These are phyloP conservation scores for Cryptococcus neoformans DNA, from an alignment of 1,284 basidiomycete species.

Conservation along the genomic window DNA sequence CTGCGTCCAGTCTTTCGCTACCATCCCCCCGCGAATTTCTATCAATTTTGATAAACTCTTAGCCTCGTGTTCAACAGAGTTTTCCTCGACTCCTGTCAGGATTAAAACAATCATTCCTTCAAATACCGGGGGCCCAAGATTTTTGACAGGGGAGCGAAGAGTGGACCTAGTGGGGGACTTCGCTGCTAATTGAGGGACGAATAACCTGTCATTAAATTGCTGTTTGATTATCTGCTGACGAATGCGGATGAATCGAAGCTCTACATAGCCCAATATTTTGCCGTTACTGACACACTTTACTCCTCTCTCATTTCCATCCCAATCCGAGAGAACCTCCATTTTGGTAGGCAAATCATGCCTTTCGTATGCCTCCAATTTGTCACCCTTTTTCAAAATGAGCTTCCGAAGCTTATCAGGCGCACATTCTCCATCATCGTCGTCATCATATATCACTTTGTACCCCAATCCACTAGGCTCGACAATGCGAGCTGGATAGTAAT, in stretches of 20 bases:
- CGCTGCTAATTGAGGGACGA: background rate
- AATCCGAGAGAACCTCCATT: conserved; percentile 9
- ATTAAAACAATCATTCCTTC: conserved; percentile 9
- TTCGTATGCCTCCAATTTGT: background rate
- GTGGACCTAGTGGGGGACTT: conserved; percentile 1
- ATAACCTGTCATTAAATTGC: conserved; percentile 9
- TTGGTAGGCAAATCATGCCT: background rate
- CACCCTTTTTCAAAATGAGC: conserved; percentile 8
- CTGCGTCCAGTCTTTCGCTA: conserved; percentile 64
- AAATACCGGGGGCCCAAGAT: background rate
- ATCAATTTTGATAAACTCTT: conserved; percentile 41
- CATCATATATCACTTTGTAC: conserved; percentile 5
- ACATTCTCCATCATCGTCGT: conserved; percentile 2
- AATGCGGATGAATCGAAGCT: conserved; percentile 4
- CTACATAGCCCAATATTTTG: conserved; percentile 1
- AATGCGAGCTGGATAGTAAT: conserved; percentile 12
- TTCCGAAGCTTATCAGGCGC: conserved; percentile 2
- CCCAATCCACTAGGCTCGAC: background rate
- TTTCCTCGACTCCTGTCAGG: conserved; percentile 4
- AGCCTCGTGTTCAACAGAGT: background rate
- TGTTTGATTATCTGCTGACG: conserved; percentile 1
- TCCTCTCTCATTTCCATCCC: conserved; percentile 9
- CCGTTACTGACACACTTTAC: conserved; percentile 1
- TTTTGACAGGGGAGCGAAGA: background rate
- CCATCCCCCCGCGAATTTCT: conserved; percentile 55